Percentiles rank a stretch among this genome's conserved stretches.
phyloP scores from a whole-genome alignment of 192 early-diverging fungal genomes.

The Backusella liffmaniae region DNA sequence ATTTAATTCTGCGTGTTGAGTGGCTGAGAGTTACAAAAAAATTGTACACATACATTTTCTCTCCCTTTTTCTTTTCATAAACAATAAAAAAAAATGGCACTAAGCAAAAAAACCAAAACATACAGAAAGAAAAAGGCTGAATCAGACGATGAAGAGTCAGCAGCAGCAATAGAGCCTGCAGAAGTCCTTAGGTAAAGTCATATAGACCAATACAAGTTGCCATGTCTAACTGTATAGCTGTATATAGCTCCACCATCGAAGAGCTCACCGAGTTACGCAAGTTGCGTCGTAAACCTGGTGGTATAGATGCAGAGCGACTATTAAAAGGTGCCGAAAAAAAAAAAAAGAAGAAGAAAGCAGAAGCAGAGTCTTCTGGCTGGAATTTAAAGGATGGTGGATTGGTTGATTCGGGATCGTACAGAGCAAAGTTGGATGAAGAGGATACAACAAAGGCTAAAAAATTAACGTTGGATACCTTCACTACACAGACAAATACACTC shows the following conservation, averaged over 20 bases:
- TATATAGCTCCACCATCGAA: conserved; percentile 43
- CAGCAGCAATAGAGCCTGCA: not conserved
- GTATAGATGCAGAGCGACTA: conserved; percentile 57
- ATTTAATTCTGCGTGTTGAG: not conserved
- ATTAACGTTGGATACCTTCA: conserved; percentile 62
- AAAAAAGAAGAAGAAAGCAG: conserved; percentile 38
- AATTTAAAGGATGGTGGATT: conserved; percentile 57
- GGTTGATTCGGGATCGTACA: conserved; percentile 46
- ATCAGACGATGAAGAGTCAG: conserved; percentile 20
- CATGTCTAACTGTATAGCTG: not conserved
- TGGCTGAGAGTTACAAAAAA: not conserved
- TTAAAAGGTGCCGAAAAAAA: conserved; percentile 54
- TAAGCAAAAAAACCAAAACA: conserved; percentile 13
- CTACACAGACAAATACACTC: conserved; percentile 69
- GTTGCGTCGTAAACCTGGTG: conserved; percentile 52
- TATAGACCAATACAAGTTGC: not conserved
- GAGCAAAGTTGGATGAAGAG: conserved; percentile 29
- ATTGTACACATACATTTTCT: too few relatives aligned
- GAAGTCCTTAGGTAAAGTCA: conserved; percentile 12
- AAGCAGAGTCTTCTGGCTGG: conserved; percentile 53
- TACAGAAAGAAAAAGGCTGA: conserved; percentile 32
- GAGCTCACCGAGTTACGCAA: conserved; percentile 59
- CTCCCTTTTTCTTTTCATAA: too few relatives aligned
- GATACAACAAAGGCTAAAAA: conserved; percentile 20
- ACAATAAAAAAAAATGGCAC: not conserved